Percentiles rank a stretch among this genome's conserved stretches.
phyloP scores from a whole-genome alignment of 305 asterid genomes.

The Fraxinus xanthoxyloides region DNA sequence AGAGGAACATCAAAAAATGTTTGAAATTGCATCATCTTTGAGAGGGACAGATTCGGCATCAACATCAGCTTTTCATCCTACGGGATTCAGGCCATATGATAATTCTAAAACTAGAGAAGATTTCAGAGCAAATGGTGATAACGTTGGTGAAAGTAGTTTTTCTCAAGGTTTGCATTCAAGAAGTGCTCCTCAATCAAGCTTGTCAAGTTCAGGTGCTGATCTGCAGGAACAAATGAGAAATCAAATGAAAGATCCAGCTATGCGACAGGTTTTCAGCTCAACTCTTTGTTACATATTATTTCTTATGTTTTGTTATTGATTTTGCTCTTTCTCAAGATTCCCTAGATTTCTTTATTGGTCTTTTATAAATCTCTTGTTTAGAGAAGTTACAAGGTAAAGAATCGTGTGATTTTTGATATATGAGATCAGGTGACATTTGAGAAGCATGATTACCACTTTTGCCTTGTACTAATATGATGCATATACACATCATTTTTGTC shows the following conservation, averaged over 20 bases:
- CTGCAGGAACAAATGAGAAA: constrained; percentile 91
- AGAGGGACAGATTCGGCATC: constrained; percentile 52
- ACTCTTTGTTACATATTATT: background rate
- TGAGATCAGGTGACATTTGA: background rate
- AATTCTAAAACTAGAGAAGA: constrained; percentile 35
- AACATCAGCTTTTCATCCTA: constrained; percentile 33
- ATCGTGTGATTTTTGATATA: background rate
- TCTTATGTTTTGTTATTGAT: background rate
- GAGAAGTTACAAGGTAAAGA: background rate
- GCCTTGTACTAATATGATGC: background rate
- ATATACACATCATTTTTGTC: background rate
- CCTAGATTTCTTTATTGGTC: background rate
- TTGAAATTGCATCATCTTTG: constrained; percentile 69
- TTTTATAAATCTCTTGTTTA: background rate
- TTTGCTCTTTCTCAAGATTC: background rate
- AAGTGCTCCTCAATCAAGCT: constrained; percentile 40
- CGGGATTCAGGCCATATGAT: constrained; percentile 33
- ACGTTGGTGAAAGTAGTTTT: constrained; percentile 51
- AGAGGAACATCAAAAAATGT: constrained; percentile 71
- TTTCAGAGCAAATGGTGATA: constrained; percentile 29
- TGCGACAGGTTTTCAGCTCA: constrained; percentile 70
- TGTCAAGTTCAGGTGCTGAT: constrained; percentile 55
- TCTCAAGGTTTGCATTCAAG: constrained; percentile 38
- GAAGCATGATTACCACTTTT: background rate
- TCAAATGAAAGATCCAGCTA: constrained; percentile 95